These are phyloP conservation scores for Amaranthus tricolor DNA, from an alignment of 179 eudicot species.

Conservation along the genomic window DNA sequence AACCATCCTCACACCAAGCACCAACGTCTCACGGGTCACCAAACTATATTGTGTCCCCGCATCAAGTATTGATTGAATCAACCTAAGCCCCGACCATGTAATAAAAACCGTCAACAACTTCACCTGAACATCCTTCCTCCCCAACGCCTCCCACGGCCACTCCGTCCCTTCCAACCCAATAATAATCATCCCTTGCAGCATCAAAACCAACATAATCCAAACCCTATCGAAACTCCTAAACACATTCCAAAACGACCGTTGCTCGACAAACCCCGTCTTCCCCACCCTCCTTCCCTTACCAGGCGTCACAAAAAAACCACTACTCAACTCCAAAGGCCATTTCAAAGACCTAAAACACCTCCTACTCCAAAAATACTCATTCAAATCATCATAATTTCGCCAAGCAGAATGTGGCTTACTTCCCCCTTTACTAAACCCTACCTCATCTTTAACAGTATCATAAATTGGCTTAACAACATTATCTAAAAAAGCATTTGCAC, in stretches of 20 bases:
- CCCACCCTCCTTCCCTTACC: constrained; percentile 50
- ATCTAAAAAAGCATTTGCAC: constrained; percentile 51
- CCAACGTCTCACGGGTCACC: constrained; percentile 56
- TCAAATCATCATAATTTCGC: constrained; percentile 93
- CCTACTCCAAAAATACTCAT: constrained; percentile 89
- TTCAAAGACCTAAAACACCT: constrained; percentile 60
- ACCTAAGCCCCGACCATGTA: constrained; percentile 75
- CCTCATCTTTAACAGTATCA: constrained; percentile 49
- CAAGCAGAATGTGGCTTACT: constrained; percentile 89
- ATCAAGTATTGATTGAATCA: constrained; percentile 73
- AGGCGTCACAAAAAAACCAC: constrained; percentile 37
- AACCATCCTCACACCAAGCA: constrained; percentile 82
- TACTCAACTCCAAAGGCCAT: constrained; percentile 73
- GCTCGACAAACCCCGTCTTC: constrained; percentile 97
- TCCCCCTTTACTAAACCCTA: constrained; percentile 59
- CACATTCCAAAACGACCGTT: constrained; percentile 91
- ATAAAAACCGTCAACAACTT: constrained; percentile 68
- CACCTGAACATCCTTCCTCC: constrained; percentile 60
- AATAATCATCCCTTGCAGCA: constrained; percentile 68
- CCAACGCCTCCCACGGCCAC: constrained; percentile 61
- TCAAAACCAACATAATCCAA: constrained; percentile 71
- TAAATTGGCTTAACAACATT: constrained; percentile 63
- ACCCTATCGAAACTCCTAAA: constrained; percentile 85
- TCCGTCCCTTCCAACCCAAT: constrained; percentile 51
- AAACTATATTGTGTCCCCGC: constrained; percentile 94